phyloP scores from a whole-genome alignment of 2,329 filamentous ascomycete species.

The Alternaria atra region DNA sequence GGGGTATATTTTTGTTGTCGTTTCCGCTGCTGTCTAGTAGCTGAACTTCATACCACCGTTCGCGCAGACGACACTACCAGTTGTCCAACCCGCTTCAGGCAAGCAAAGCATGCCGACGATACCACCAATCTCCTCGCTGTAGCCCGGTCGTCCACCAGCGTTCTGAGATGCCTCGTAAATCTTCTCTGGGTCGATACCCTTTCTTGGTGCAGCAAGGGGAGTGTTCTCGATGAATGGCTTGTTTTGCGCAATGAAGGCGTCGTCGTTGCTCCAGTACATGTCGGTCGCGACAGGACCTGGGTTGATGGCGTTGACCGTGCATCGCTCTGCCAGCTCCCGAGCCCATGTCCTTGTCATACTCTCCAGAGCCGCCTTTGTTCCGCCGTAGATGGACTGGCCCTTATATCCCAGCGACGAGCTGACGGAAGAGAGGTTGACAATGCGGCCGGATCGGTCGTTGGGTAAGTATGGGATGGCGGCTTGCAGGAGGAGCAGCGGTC shows the following conservation, averaged over 20 bases:
- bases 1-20: neutral
- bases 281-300: slow-evolving; percentile 70
- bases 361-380: slow-evolving; percentile 72
- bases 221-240: slow-evolving; percentile 69
- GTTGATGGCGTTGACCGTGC: slow-evolving; percentile 72
- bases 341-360: slow-evolving; percentile 76
- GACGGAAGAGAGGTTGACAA: slow-evolving; percentile 70
- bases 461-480: slow-evolving; percentile 75
- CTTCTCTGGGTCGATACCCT: slow-evolving; percentile 68
- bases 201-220: slow-evolving; percentile 69
- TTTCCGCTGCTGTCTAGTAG: slow-evolving; percentile 19
- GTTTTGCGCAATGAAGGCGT: slow-evolving; percentile 67
- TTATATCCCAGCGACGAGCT: slow-evolving; percentile 66
- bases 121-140: slow-evolving; percentile 76
- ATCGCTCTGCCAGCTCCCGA: slow-evolving; percentile 67
- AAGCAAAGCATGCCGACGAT: slow-evolving; percentile 79
- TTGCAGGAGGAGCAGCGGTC: slow-evolving; percentile 80
- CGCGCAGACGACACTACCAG: slow-evolving; percentile 79
- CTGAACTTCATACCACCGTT: slow-evolving; percentile 74
- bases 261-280: slow-evolving; percentile 68
- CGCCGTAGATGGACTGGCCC: slow-evolving; percentile 69
- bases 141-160: slow-evolving; percentile 66
- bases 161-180: slow-evolving; percentile 55
- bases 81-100: slow-evolving; percentile 77
- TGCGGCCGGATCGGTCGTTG: slow-evolving; percentile 70